Base-by-base conservation (phyloP, 2,329 filamentous ascomycete genomes). In the Zymoseptoria tritici region DNA sequence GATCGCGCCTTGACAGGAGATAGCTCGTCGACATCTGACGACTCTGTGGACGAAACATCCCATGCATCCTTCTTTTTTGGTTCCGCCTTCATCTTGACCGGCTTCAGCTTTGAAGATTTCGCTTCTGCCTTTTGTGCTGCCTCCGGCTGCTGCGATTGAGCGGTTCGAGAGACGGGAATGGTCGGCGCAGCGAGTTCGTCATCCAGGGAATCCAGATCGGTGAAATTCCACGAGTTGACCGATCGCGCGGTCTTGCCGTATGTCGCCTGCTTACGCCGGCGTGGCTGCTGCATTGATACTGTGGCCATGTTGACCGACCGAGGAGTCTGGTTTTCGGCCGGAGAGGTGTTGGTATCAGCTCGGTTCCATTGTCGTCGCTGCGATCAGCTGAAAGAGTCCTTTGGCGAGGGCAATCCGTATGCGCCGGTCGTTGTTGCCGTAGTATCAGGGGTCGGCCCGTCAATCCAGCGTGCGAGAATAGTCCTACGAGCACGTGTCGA, bases 31-130 rank as follows among this genome's bases (percentile, higher is more conserved):
- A 11, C 36, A 22, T 72, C 71, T 2, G 72, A 66, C 21, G 64
- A 64, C 22, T 53, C 52, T 11, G 55, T 64, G 26, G 64, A 64
- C 3, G 77, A 77, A 20, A 79, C 72, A 61, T 80, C 77, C 64
- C 78, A 80, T 19, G 75, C 65, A 46, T 73, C 71, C 42, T 52
- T 54, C 49, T 60, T 65, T 36, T 52, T 31, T 21, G 60, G 49
- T 9, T 22, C 54, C 8, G 31, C 11, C 36, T 57, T 59, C 20
- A n/a, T 29, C 26, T 55, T 62, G 57, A 13, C 55, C 22, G 3
- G 52, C 52, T 13, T 22, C 29, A 49, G 59, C 58, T 53, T 53
- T 46, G 36, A n/a, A 13, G 36, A 11, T 49, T 60, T 59, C 4
- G 52, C n/a, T 20, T 63, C 60, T n/a, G 52, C 57, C 52, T 64